Evolutionary conservation across 805 yeast species (phyloP).

Genomic region (Ogataea wickerhamii): DNA sequence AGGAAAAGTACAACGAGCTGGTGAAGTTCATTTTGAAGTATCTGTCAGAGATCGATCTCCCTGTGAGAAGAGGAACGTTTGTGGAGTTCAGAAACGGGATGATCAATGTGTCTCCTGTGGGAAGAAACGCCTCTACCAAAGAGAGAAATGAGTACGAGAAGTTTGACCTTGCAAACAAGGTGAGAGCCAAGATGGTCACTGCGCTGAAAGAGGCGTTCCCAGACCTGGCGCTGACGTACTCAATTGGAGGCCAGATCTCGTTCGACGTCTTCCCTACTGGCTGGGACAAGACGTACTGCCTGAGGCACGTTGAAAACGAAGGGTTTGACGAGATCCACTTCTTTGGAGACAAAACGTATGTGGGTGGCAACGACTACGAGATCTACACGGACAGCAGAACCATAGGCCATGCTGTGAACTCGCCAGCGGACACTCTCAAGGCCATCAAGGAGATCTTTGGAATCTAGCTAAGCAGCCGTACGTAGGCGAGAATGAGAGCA

Average conservation of each 20-base stretch:
- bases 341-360: slow-evolving; percentile 96
- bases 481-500: slow-evolving; percentile 89
- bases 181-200: slow-evolving; percentile 80
- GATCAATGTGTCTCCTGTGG: slow-evolving; percentile 97
- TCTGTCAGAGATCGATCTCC: slow-evolving; percentile 81
- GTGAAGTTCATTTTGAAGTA: slow-evolving; percentile 82
- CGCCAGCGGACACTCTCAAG: slow-evolving; percentile 84
- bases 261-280: slow-evolving; percentile 99
- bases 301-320: slow-evolving; percentile 85
- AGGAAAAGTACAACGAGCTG: slow-evolving; percentile 86
- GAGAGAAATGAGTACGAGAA: slow-evolving; percentile 93
- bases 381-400: slow-evolving; percentile 90
- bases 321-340: slow-evolving; percentile 87
- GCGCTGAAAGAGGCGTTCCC: slow-evolving; percentile 83
- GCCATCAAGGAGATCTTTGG: slow-evolving; percentile 81
- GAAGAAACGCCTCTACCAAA: slow-evolving; percentile 93
- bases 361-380: slow-evolving; percentile 99
- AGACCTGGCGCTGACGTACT: slow-evolving; percentile 84
- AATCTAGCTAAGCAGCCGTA: slow-evolving; percentile 55
- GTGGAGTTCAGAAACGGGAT: slow-evolving; percentile 99
- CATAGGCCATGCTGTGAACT: slow-evolving; percentile 88
- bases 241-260: slow-evolving; percentile 99
- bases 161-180: slow-evolving; percentile 72
- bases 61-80: slow-evolving; percentile 98
- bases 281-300: slow-evolving; percentile 99